phyloP scores from a whole-genome alignment of 495 filamentous ascomycete species.

The Xanthoparmelia taractica region DNA sequence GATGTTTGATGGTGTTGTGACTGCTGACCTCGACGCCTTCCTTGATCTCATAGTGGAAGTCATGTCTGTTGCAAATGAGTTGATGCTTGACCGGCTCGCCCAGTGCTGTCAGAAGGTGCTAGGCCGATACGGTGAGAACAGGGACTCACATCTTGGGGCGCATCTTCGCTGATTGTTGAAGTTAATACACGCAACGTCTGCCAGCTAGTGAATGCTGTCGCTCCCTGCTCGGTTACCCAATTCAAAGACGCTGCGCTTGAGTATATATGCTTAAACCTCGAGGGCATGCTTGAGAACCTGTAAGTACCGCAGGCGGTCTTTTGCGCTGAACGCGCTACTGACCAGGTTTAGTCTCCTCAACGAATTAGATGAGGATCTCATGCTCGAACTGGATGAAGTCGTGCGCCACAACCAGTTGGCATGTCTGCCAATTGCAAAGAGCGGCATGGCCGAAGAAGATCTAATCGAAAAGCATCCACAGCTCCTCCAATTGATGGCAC shows the following conservation, averaged over 20 bases:
- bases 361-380: conserved; percentile 76
- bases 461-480: conserved; percentile 67
- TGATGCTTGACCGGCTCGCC: conserved; percentile 87
- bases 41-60: conserved; percentile 87
- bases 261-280: conserved; percentile 85
- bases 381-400: conserved; percentile 66
- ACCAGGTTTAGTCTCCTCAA: conserved; percentile 53
- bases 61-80: conserved; percentile 79
- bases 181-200: conserved; percentile 83
- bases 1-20: conserved; percentile 70
- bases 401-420: conserved; percentile 76
- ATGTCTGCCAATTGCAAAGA: conserved; percentile 64
- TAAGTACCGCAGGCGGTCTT: conserved; percentile 29
- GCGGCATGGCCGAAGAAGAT: conserved; percentile 60
- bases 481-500: conserved; percentile 45
- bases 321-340: conserved; percentile 20
- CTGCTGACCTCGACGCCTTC: conserved; percentile 68
- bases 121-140: conserved; percentile 67
- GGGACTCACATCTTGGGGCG: conserved; percentile 33
- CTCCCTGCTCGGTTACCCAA: conserved; percentile 68
- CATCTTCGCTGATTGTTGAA: conserved; percentile 25
- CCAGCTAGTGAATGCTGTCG: conserved; percentile 71
- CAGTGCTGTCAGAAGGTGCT: conserved; percentile 84
- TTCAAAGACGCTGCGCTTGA: conserved; percentile 86
- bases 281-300: conserved; percentile 83